Conservation (phyloP, 805 yeast genomes). For the Priceomyces medius region DNA sequence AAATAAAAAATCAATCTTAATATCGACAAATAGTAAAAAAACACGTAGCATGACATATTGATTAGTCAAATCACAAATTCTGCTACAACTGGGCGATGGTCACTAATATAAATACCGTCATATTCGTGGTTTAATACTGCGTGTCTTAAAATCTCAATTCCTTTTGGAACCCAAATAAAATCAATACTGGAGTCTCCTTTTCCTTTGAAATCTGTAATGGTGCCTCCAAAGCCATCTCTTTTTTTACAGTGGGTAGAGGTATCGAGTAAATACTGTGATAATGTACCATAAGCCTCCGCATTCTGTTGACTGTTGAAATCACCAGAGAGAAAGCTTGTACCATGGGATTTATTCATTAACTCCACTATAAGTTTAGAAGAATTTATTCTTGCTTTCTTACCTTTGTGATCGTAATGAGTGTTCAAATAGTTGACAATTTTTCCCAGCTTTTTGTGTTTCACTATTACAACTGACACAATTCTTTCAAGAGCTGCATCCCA, state of each 20-base stretch:
- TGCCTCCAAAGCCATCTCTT: slow-evolving; percentile 38
- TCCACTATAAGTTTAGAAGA: slow-evolving; percentile 30
- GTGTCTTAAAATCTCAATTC: slow-evolving; percentile 12
- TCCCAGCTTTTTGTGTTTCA: slow-evolving; percentile 15
- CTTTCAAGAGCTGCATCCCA: slow-evolving; percentile 46
- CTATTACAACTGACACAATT: slow-evolving; percentile 36
- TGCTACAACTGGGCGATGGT: slow-evolving; percentile 37
- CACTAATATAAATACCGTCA: slow-evolving; percentile 31
- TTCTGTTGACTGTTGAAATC: slow-evolving; percentile 38
- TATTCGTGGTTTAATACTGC: slow-evolving; percentile 27
- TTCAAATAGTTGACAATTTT: slow-evolving; percentile 29
- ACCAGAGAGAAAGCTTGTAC: slow-evolving; percentile 32
- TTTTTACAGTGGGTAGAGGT: slow-evolving; percentile 26
- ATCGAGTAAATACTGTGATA: slow-evolving; percentile 21
- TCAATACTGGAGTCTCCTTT: slow-evolving; percentile 35
- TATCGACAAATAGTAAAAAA: neutral
- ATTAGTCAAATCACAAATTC: slow-evolving; percentile 6
- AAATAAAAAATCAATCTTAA: neutral
- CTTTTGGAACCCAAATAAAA: slow-evolving; percentile 38
- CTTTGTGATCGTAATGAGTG: slow-evolving; percentile 45
- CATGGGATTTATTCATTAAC: slow-evolving; percentile 23
- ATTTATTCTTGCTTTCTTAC: slow-evolving; percentile 32
- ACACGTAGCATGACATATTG: neutral
- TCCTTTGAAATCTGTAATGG: slow-evolving; percentile 42
- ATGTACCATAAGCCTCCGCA: slow-evolving; percentile 34